These are phyloP conservation scores for Monosporascus sp. DNA, from an alignment of 2,329 filamentous ascomycete genomes.

Conservation along the genomic window DNA sequence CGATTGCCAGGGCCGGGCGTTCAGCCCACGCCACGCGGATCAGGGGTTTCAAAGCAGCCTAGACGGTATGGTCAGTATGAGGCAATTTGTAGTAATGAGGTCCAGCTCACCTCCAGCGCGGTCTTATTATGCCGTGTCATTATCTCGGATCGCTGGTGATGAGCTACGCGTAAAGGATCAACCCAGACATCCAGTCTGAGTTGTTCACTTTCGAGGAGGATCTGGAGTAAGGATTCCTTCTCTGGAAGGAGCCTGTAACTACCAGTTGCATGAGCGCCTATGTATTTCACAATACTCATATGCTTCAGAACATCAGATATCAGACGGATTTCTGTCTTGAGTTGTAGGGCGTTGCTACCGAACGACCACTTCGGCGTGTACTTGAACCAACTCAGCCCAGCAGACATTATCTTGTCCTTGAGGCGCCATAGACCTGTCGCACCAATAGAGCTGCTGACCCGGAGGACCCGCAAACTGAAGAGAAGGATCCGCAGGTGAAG, in stretches of 20 bases:
- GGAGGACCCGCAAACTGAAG: slow-evolving; percentile 74
- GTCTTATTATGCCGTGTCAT: slow-evolving; percentile 37
- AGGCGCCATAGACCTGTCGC: slow-evolving; percentile 68
- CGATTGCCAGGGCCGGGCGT: slow-evolving; percentile 79
- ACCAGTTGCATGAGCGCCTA: slow-evolving; percentile 49
- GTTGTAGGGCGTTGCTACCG: slow-evolving; percentile 85
- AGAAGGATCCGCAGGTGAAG: slow-evolving; percentile 85
- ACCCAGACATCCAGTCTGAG: slow-evolving; percentile 85
- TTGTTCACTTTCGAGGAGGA: slow-evolving; percentile 81
- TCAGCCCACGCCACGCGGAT: slow-evolving; percentile 84
- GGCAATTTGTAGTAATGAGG: neutral
- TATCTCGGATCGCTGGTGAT: slow-evolving; percentile 29
- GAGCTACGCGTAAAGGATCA: slow-evolving; percentile 66
- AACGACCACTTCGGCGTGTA: slow-evolving; percentile 86
- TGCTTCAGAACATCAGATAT: slow-evolving; percentile 68
- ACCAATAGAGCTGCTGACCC: slow-evolving; percentile 63
- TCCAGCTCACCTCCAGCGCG: slow-evolving; percentile 32
- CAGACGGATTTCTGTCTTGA: slow-evolving; percentile 86
- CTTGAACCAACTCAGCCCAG: slow-evolving; percentile 84
- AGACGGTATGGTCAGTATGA: slow-evolving; percentile 11
- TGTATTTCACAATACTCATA: slow-evolving; percentile 58
- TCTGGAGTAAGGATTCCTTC: slow-evolving; percentile 78
- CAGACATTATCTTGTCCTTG: slow-evolving; percentile 84
- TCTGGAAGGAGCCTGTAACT: slow-evolving; percentile 62
- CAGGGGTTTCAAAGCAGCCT: slow-evolving; percentile 57